These are phyloP conservation scores for Jatropha podagrica DNA, from an alignment of 441 rosid species.

Conservation along the genomic window DNA sequence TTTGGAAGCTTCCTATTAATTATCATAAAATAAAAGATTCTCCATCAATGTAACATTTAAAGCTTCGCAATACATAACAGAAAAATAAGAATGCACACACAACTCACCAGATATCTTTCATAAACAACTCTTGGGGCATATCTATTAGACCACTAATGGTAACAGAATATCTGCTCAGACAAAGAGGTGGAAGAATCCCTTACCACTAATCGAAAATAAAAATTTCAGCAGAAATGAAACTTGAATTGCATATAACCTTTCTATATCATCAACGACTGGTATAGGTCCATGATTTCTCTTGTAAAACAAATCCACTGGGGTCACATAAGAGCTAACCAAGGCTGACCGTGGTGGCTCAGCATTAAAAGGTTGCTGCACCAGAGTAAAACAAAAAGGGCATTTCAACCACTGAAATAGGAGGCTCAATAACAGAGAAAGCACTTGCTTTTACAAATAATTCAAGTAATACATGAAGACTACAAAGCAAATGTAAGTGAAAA, in stretches of 20 bases:
- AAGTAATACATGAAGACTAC: background rate
- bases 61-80: background rate
- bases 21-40: constrained; percentile 10
- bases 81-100: background rate
- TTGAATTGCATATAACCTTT: constrained; percentile 38
- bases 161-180: constrained; percentile 57
- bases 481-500: background rate
- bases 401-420: background rate
- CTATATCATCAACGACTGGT: constrained; percentile 69
- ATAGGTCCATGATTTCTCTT: constrained; percentile 97
- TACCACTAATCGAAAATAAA: background rate
- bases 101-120: constrained; percentile 74
- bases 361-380: constrained; percentile 84
- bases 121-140: constrained; percentile 50
- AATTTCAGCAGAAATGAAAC: background rate
- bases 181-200: constrained; percentile 21
- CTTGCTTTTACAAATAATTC: background rate
- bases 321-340: constrained; percentile 63
- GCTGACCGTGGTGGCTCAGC: constrained; percentile 91
- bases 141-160: constrained; percentile 53
- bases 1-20: constrained; percentile 75
- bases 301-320: constrained; percentile 87
- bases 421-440: background rate
- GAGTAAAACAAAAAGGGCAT: background rate
- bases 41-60: constrained; percentile 8